Base-by-base conservation (phyloP, 257 asterid species). In the Jaltomata sinuosa region DNA sequence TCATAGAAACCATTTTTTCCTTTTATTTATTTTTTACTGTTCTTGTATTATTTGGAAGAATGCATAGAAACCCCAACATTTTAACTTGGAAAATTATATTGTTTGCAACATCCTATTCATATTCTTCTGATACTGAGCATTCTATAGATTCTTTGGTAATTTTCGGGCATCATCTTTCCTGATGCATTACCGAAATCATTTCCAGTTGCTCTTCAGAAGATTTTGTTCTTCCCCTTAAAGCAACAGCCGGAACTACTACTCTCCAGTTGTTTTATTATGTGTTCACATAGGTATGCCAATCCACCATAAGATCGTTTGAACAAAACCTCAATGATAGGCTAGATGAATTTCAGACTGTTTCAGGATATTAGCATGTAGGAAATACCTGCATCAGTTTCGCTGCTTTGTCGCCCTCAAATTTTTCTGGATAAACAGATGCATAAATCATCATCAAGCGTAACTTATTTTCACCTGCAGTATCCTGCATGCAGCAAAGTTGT, bases 391-490 rank as follows among this genome's bases (percentile, higher is more conserved):
- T 94, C 79, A 97, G 93, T 87, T 97, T 97, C 49, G 86, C 52
- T 79, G 94, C 97, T 90, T 97, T 93, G 90, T 96, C 97, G 49
- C 98, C 97, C 87, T 97, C 99, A 84, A 95, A 94, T 90, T 95
- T 97, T 57, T 97, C 99, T 47, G 99, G 99, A 91, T 90, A 89
- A 82, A 93, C 98, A 53, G 87, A 89, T 83, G 96, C 94, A 89
- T 92, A 97, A 84, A 95, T 94, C 97, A 95, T 89, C 96, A 97
- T 88, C 85, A 97, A 92, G 74, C 99, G 93, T 87, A 95, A 86
- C 85, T 91, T 97, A 87, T 89, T 94, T 88, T 95, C 99, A 40
- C 72, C 19, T 42, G 85, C 29, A 67, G 91, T 88, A 18, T 91
- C 94, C 99, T 97, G 92, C 32, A 88, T 15, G 22, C 55, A 38